Evolutionary conservation across 2,329 filamentous ascomycete species (phyloP).

Genomic region (Colletotrichum somersetense): DNA sequence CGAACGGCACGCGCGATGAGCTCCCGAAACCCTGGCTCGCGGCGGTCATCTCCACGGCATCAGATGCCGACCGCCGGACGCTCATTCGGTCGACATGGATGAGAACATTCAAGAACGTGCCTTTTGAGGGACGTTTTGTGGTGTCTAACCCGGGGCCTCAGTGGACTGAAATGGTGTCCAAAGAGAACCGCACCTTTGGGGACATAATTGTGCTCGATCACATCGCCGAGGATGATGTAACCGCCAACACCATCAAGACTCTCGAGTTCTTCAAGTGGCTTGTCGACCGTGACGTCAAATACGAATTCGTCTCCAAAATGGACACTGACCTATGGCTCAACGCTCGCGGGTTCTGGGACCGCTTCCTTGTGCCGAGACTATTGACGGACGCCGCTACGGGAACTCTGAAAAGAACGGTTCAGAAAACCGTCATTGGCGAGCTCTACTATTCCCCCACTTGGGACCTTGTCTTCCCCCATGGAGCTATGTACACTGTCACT

Average conservation of each 20-base stretch:
- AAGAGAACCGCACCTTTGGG: slow-evolving; percentile 51
- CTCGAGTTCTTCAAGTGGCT: slow-evolving; percentile 52
- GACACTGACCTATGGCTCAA: slow-evolving; percentile 52
- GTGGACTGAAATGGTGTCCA: slow-evolving; percentile 46
- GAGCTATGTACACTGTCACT: slow-evolving; percentile 51
- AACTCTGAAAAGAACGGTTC: slow-evolving; percentile 34
- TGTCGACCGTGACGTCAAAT: slow-evolving; percentile 42
- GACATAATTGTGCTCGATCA: slow-evolving; percentile 52
- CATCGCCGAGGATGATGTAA: slow-evolving; percentile 48
- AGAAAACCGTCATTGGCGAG: slow-evolving; percentile 48
- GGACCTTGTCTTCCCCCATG: slow-evolving; percentile 49
- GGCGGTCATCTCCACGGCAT: slow-evolving; percentile 48
- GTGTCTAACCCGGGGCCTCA: slow-evolving; percentile 48
- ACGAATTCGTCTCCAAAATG: slow-evolving; percentile 51
- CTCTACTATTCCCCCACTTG: slow-evolving; percentile 46
- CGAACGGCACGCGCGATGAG: not conserved
- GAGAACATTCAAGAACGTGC: slow-evolving; percentile 47
- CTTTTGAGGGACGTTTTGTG: slow-evolving; percentile 50
- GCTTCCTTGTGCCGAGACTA: slow-evolving; percentile 46
- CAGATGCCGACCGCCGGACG: slow-evolving; percentile 47
- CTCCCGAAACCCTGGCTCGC: slow-evolving; percentile 46
- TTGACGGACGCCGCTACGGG: slow-evolving; percentile 37
- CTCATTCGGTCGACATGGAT: slow-evolving; percentile 52
- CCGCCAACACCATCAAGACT: slow-evolving; percentile 52
- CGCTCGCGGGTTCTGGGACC: slow-evolving; percentile 49